Evolutionary conservation across 2,329 filamentous ascomycete genomes (phyloP), one percentile per base, ranked within the genome.

Genomic region (Trichoderma lentiforme): DNA sequence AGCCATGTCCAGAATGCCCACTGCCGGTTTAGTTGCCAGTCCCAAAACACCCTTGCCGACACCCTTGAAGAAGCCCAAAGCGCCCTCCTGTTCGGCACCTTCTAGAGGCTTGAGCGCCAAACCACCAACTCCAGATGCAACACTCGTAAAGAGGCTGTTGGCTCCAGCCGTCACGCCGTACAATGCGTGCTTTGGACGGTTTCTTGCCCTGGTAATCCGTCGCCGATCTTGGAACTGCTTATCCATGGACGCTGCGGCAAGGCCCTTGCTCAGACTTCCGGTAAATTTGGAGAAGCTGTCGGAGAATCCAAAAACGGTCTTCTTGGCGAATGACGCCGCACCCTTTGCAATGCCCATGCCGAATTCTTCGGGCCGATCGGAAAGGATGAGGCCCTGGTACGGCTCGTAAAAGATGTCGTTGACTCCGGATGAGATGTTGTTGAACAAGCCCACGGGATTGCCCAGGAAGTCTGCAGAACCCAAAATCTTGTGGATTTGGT

Each of bases 381-480:
- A 97, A 87, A 97, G 93, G 80, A 99, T 97, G 63, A 99, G 89
- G 26, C 97, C 93, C 84, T 99, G 96, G 83, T 99, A 99, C 47
- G 96, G 96, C 81, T 99, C 97, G 85, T 99, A 99, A 84, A 99
- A 99, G 79, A 99, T 97, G 80, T 98, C 96, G 24, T 93, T 95
- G 68, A 99, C 93, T 76, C 97, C 96, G 60, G 96, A 99, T 77
- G 94, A 97, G 81, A 99, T 93, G 80, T 95, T 99, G 84, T 97
- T 98, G 90, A 99, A 99, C 57, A 99, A 86, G 58, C 96, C 96
- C 18, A 99, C 97, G 0, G 96, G 96, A 77, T 99, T 99, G 47
- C 96, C 96, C 6, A 99, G 86, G 87, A 99, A 98, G 81, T 99
- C 96, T 6, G 96, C 96, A 6, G 95, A 98, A 21, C 96, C 96